Evolutionary conservation across 805 yeast species (phyloP).

Genomic region (Metahyphopichia silvanorum): DNA sequence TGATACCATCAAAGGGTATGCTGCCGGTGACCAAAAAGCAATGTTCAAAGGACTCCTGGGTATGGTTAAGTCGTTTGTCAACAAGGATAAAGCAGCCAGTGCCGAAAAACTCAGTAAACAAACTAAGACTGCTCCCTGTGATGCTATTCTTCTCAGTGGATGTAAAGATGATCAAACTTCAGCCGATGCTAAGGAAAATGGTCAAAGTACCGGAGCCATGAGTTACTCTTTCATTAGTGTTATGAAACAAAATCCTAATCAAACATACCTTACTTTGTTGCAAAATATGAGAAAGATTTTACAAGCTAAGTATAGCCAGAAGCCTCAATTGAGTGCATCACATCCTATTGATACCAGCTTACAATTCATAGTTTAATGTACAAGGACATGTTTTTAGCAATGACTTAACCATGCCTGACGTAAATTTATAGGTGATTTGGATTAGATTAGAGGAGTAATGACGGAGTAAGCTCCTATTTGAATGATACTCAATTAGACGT

Average conservation of each 20-base stretch:
- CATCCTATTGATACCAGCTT: slow-evolving; percentile 70
- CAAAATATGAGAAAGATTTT: slow-evolving; percentile 68
- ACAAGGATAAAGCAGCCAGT: slow-evolving; percentile 15
- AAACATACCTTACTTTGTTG: slow-evolving; percentile 64
- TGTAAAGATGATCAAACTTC: slow-evolving; percentile 79
- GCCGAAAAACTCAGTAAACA: slow-evolving; percentile 43
- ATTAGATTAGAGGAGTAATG: too few species aligned
- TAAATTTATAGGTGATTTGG: too few species aligned
- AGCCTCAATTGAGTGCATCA: slow-evolving; percentile 77
- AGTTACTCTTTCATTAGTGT: slow-evolving; percentile 74
- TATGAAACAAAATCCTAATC: slow-evolving; percentile 56
- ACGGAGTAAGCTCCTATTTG: too few species aligned
- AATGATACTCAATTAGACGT: too few species aligned
- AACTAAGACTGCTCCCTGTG: slow-evolving; percentile 70
- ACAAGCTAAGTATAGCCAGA: slow-evolving; percentile 66
- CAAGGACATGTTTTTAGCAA: too few species aligned
- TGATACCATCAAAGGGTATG: slow-evolving; percentile 56
- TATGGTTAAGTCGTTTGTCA: slow-evolving; percentile 14
- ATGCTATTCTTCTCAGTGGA: slow-evolving; percentile 72
- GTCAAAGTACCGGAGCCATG: slow-evolving; percentile 80
- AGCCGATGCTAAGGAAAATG: slow-evolving; percentile 76
- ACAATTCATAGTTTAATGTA: slow-evolving; percentile 35
- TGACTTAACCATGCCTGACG: too few species aligned
- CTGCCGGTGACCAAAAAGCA: slow-evolving; percentile 49
- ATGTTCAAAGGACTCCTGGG: slow-evolving; percentile 40